Conservation (phyloP, 2,329 filamentous ascomycete genomes). For the Arthrobotrys conoides region DNA sequence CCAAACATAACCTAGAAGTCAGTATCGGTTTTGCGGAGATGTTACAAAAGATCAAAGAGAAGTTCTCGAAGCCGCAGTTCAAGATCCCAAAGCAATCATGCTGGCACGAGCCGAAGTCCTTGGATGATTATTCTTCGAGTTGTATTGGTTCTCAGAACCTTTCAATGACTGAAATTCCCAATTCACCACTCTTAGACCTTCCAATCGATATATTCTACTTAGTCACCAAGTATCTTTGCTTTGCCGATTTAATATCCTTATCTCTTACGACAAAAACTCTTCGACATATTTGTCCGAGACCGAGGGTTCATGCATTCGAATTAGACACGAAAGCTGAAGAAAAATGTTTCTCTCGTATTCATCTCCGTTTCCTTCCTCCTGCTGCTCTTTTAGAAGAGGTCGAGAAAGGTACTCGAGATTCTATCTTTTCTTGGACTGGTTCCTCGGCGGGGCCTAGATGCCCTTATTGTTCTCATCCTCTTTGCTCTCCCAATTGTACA, state of each 20-base stretch:
- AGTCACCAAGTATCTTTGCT: constrained; percentile 5
- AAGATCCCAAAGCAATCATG: background rate
- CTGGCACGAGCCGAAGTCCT: background rate
- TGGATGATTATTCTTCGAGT: background rate
- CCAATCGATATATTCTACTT: constrained; percentile 40
- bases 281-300: constrained; percentile 20
- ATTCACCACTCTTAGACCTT: constrained; percentile 8
- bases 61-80: background rate
- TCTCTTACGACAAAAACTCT: constrained; percentile 47
- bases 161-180: background rate
- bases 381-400: background rate
- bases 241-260: constrained; percentile 29
- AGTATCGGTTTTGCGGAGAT: background rate
- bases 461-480: constrained; percentile 33
- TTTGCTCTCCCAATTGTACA: constrained; percentile 28
- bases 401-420: constrained; percentile 2
- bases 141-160: background rate
- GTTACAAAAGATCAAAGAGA: background rate
- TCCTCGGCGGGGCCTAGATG: background rate
- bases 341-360: constrained; percentile 31
- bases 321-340: constrained; percentile 1
- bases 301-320: background rate
- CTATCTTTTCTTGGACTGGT: background rate
- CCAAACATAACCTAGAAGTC: too few relatives aligned
- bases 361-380: constrained; percentile 40